Conservation (phyloP, 345 rosid species). For the Salix dunnii region DNA sequence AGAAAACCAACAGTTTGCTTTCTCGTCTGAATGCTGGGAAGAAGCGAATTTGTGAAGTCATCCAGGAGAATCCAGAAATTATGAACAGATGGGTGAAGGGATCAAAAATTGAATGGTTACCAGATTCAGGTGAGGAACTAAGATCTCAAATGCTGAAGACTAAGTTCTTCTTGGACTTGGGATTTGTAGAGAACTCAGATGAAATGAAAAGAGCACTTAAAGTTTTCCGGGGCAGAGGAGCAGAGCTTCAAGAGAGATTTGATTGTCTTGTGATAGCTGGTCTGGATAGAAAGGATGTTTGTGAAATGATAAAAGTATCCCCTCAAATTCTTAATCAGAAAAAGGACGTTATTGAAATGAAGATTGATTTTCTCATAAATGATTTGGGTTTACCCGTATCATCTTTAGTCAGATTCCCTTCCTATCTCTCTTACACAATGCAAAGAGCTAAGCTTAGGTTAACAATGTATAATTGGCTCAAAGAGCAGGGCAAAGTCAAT, state of each 20-base stretch:
- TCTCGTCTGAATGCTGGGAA: slow-evolving; percentile 48
- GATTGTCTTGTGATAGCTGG: slow-evolving; percentile 64
- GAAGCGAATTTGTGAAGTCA: slow-evolving; percentile 40
- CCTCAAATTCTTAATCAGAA: slow-evolving; percentile 63
- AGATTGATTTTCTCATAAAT: slow-evolving; percentile 39
- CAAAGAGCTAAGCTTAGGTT: slow-evolving; percentile 53
- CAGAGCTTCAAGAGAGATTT: slow-evolving; percentile 70
- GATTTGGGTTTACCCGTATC: slow-evolving; percentile 57
- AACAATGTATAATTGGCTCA: slow-evolving; percentile 70
- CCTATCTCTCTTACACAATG: slow-evolving; percentile 43
- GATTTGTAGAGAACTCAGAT: slow-evolving; percentile 41
- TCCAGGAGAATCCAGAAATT: slow-evolving; percentile 56
- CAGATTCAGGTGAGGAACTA: slow-evolving; percentile 23
- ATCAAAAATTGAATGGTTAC: slow-evolving; percentile 35
- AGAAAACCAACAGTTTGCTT: slow-evolving; percentile 51
- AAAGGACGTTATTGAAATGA: slow-evolving; percentile 45
- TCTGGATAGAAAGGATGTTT: not conserved
- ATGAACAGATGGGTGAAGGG: slow-evolving; percentile 50
- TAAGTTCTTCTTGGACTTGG: slow-evolving; percentile 54
- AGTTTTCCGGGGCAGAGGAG: slow-evolving; percentile 58
- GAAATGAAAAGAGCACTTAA: slow-evolving; percentile 43
- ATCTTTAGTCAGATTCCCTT: slow-evolving; percentile 45
- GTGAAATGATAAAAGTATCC: slow-evolving; percentile 44
- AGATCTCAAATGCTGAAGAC: slow-evolving; percentile 43
- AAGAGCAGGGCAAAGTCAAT: slow-evolving; percentile 36